Evolutionary conservation across 2,329 filamentous ascomycete genomes (phyloP).

Genomic region (Sordariomycetes sp.): DNA sequence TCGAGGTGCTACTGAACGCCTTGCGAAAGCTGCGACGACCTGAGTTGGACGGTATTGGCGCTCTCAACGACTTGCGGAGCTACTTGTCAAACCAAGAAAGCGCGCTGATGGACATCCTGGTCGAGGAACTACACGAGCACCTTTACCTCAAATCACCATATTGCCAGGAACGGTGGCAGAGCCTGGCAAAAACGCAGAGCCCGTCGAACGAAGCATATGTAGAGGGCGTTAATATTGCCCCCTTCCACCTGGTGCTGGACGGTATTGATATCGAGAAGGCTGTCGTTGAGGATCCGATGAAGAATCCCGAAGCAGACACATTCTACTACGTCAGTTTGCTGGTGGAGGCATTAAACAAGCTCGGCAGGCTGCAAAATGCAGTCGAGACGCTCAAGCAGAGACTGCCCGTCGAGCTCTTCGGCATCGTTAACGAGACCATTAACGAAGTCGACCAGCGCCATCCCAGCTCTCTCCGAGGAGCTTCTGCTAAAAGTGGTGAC

Average conservation of each 20-base stretch:
- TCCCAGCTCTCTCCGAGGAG: slow-evolving; percentile 65
- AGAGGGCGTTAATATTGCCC: slow-evolving; percentile 33
- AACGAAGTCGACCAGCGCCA: slow-evolving; percentile 89
- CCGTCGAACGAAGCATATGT: slow-evolving; percentile 31
- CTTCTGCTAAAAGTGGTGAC: slow-evolving; percentile 39
- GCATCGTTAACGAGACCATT: slow-evolving; percentile 89
- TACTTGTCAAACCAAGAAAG: slow-evolving; percentile 93
- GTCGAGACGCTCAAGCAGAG: slow-evolving; percentile 88
- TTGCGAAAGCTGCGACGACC: slow-evolving; percentile 75
- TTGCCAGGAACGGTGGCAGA: slow-evolving; percentile 92
- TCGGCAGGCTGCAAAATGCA: slow-evolving; percentile 76
- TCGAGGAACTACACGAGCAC: slow-evolving; percentile 97
- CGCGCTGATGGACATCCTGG: slow-evolving; percentile 81
- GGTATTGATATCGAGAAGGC: slow-evolving; percentile 49
- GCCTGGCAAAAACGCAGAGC: slow-evolving; percentile 59
- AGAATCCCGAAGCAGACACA: slow-evolving; percentile 90
- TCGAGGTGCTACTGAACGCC: slow-evolving; percentile 84
- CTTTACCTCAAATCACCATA: slow-evolving; percentile 97
- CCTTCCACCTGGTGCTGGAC: slow-evolving; percentile 53
- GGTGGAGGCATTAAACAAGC: slow-evolving; percentile 81
- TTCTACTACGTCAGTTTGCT: slow-evolving; percentile 87
- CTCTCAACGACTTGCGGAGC: slow-evolving; percentile 72
- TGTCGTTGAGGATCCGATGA: slow-evolving; percentile 77
- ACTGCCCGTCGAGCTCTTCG: slow-evolving; percentile 86
- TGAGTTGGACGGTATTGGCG: slow-evolving; percentile 86